Evolutionary conservation across 768 basidiomycete genomes (phyloP).

Genomic region (Pleurotus platypus): DNA sequence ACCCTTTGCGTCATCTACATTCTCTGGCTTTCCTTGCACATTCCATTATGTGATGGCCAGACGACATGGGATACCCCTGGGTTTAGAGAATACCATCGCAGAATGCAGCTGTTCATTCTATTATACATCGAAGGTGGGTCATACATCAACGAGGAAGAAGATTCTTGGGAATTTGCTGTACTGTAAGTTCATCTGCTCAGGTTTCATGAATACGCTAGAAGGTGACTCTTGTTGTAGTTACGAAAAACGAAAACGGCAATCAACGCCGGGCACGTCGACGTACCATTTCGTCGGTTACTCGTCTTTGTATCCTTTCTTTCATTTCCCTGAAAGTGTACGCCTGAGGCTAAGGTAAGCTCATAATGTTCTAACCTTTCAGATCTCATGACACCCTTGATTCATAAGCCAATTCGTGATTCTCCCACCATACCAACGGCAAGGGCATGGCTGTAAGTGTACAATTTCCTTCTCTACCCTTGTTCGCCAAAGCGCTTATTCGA

Average conservation of each 20-base stretch:
- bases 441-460: slow-evolving; percentile 77
- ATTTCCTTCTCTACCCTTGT: not conserved
- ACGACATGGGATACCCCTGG: slow-evolving; percentile 81
- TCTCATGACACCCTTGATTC: slow-evolving; percentile 4
- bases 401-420: slow-evolving; percentile 90
- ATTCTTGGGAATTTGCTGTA: slow-evolving; percentile 89
- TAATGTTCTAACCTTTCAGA: not conserved
- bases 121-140: slow-evolving; percentile 95
- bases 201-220: not conserved
- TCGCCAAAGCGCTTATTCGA: not conserved
- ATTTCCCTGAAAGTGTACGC: slow-evolving; percentile 88
- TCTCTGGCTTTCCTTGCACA: not conserved
- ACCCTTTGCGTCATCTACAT: not conserved
- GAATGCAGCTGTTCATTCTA: slow-evolving; percentile 92
- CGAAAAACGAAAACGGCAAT: slow-evolving; percentile 72
- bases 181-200: slow-evolving; percentile 50
- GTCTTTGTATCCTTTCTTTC: slow-evolving; percentile 93
- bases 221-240: slow-evolving; percentile 44
- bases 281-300: slow-evolving; percentile 97
- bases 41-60: slow-evolving; percentile 33
- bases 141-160: slow-evolving; percentile 92
- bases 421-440: slow-evolving; percentile 83
- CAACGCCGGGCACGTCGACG: slow-evolving; percentile 40
- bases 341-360: slow-evolving; percentile 73
- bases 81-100: slow-evolving; percentile 86